Evolutionary conservation across 305 asterid species (phyloP).

Genomic region (Fraxinus ornus): DNA sequence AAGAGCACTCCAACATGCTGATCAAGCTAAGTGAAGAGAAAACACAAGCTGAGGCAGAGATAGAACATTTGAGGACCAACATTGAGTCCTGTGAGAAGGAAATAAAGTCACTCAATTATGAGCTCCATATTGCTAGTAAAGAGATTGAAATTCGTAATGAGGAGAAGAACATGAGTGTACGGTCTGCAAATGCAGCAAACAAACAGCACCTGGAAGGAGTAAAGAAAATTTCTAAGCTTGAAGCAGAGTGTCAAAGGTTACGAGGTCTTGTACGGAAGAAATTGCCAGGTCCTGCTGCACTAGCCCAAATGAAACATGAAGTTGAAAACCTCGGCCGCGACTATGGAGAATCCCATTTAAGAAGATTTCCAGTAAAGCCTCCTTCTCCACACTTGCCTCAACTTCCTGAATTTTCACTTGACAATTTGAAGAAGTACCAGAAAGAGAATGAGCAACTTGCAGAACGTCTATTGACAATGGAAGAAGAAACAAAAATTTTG

Average conservation of each 20-base stretch:
- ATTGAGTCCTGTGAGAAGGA: slow-evolving; percentile 73
- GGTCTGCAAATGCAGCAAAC: slow-evolving; percentile 93
- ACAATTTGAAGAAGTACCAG: slow-evolving; percentile 53
- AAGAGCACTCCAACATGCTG: slow-evolving; percentile 85
- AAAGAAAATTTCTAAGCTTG: slow-evolving; percentile 87
- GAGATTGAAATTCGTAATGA: slow-evolving; percentile 90
- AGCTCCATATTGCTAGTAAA: slow-evolving; percentile 68
- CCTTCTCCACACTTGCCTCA: slow-evolving; percentile 52
- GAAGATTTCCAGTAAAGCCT: slow-evolving; percentile 79
- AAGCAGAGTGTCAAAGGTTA: slow-evolving; percentile 92
- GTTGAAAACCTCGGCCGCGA: slow-evolving; percentile 83
- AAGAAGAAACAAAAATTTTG: slow-evolving; percentile 91
- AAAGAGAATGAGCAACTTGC: slow-evolving; percentile 77
- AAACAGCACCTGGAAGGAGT: slow-evolving; percentile 93
- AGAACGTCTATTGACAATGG: slow-evolving; percentile 74
- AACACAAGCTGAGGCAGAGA: slow-evolving; percentile 75
- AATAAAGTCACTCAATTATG: slow-evolving; percentile 73
- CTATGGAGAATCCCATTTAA: slow-evolving; percentile 65
- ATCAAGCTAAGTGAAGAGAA: slow-evolving; percentile 76
- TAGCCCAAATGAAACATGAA: slow-evolving; percentile 96
- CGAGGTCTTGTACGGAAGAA: slow-evolving; percentile 95
- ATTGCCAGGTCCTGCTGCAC: slow-evolving; percentile 94
- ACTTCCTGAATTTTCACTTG: slow-evolving; percentile 64
- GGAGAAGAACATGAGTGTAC: slow-evolving; percentile 85
- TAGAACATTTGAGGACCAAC: slow-evolving; percentile 57